Base-by-base conservation (phyloP, 2,329 filamentous ascomycete genomes). In the Lachnellula suecica region DNA sequence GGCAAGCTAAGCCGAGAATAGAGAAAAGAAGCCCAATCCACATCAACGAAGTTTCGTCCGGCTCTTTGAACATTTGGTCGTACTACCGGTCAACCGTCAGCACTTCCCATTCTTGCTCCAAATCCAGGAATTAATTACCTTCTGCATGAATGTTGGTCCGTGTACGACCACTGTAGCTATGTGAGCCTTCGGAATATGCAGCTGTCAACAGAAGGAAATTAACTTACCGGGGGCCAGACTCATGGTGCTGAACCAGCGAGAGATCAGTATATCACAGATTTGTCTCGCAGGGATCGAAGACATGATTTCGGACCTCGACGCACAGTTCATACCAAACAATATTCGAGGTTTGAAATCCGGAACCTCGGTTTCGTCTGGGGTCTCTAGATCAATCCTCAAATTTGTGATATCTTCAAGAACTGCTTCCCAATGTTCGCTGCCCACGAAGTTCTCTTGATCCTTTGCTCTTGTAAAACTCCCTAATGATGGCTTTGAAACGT, bases 361-460 rank as follows among this genome's bases (percentile, higher is more conserved):
- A 10, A 54, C 44, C 19, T 47, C 52, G 13, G 47, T 47, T 17
- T 42, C 31, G 38, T 50, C 37, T 6, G 47, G 31, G 27, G 35
- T 40, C 23, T 54, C 44, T 19, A 55, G 31, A 35, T 55, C 45
- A 38, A 53, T 47, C 46, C 51, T 57, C 35, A 60, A 53, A 8
- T 59, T 56, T 44, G 55, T 23, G 29, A 61, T 59, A 20, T 59
- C 56, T 24, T 60, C 51, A 9, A 83, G 65, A 66, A 83, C 79
- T 4, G 79, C 79, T 72, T 80, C 76, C 53, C 79, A 81, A 44
- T 83, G 79, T 44, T 78, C 81, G 3, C 78, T 78, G 1, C 79
- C 79, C 4, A 82, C 74, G 47, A 49, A 56, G 13, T 46, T 56
- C n/a, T 23, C 49, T 50, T 44, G 47, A 52, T 49, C 49, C 15